phyloP scores from a whole-genome alignment of 2,329 filamentous ascomycete species.

The Claviceps sp. region DNA sequence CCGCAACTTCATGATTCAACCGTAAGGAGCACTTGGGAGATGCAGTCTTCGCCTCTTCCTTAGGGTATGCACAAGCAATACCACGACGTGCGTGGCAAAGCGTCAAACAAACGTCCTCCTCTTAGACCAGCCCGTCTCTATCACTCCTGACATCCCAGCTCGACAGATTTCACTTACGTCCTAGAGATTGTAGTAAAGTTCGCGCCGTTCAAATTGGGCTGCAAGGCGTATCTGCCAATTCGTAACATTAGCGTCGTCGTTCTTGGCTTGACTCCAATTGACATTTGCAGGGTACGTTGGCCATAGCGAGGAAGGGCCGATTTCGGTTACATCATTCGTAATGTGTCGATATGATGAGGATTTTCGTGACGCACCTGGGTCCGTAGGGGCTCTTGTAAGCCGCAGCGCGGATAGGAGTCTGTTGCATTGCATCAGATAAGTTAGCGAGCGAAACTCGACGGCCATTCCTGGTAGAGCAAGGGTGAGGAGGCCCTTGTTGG shows the following conservation, averaged over 20 bases:
- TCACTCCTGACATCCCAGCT: neutral
- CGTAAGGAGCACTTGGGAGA: neutral
- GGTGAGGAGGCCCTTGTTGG: too few relatives aligned
- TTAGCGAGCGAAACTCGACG: conserved; percentile 15
- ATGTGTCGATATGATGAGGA: neutral
- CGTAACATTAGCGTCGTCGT: conserved; percentile 14
- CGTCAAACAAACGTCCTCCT: neutral
- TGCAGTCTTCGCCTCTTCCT: neutral
- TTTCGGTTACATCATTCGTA: neutral
- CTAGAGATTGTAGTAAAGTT: conserved; percentile 28
- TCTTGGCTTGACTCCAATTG: neutral
- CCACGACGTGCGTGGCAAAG: neutral
- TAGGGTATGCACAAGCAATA: neutral
- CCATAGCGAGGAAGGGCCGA: neutral
- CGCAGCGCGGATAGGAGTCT: conserved; percentile 34
- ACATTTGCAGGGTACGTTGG: too few relatives aligned
- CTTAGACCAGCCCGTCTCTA: neutral
- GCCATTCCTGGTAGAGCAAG: neutral
- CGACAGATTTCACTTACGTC: conserved; percentile 34
- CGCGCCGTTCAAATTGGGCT: conserved; percentile 41
- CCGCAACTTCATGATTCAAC: neutral
- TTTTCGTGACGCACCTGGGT: conserved; percentile 41
- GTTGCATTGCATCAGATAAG: conserved; percentile 9
- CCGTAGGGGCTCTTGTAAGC: conserved; percentile 50
- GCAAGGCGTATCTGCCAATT: conserved; percentile 41